These are phyloP conservation scores for Phytophthora chlamydospora DNA, from an alignment of 352 stramenopile species.

Conservation along the genomic window DNA sequence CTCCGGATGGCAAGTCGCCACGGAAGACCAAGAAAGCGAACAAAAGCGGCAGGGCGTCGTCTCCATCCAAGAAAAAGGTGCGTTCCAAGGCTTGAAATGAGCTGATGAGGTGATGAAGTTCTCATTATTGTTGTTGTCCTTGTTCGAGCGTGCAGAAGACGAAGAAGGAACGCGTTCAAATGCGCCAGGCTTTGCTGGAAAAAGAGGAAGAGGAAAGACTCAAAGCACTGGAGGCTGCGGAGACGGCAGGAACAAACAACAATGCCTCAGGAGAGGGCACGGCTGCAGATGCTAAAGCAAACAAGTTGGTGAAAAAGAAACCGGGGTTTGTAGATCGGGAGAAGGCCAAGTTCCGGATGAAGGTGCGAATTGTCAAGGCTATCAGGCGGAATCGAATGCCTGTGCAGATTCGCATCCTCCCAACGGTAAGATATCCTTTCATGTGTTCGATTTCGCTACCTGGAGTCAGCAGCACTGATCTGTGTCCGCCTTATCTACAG, in stretches of 20 bases:
- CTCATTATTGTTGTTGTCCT: background rate
- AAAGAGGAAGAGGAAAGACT: conserved; percentile 54
- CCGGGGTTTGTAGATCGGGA: conserved; percentile 58
- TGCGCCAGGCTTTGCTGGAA: conserved; percentile 61
- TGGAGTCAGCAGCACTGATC: background rate
- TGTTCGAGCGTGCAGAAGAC: conserved; percentile 31
- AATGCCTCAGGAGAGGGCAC: background rate
- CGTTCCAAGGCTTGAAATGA: background rate
- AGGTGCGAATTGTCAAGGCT: conserved; percentile 53
- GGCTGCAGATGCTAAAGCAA: conserved; percentile 7
- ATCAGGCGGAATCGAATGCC: conserved; percentile 68
- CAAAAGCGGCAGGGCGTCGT: conserved; percentile 14
- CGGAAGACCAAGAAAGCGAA: conserved; percentile 13
- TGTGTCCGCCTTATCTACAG: conserved; percentile 13
- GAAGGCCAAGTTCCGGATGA: conserved; percentile 62
- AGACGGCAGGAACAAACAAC: conserved; percentile 3
- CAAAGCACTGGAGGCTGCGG: conserved; percentile 9
- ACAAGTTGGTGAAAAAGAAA: conserved; percentile 17
- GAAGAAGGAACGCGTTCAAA: conserved; percentile 58
- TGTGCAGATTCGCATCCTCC: conserved; percentile 72
- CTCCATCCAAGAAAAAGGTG: conserved; percentile 26
- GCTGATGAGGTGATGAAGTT: background rate
- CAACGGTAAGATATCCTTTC: conserved; percentile 25
- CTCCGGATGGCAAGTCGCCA: conserved; percentile 4
- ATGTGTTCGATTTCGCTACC: background rate